phyloP scores from a whole-genome alignment of 345 rosid species.

The Cochlearia excelsa region DNA sequence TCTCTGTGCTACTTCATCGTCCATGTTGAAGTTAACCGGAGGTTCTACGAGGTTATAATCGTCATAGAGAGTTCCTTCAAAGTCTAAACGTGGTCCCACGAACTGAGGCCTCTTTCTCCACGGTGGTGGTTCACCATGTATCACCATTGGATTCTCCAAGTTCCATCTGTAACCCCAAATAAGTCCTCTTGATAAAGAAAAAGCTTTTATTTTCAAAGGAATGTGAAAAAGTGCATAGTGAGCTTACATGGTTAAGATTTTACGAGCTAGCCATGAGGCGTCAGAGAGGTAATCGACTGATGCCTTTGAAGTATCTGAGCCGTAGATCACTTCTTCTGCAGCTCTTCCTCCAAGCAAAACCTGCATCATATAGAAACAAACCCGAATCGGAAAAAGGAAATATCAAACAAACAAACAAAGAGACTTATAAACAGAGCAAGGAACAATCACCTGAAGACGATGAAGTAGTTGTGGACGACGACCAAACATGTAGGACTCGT shows the following conservation, averaged over 20 bases:
- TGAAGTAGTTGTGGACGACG: constrained; percentile 84
- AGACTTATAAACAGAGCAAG: background rate
- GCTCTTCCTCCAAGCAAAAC: constrained; percentile 91
- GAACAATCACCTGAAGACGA: constrained; percentile 69
- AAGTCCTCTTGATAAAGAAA: constrained; percentile 1
- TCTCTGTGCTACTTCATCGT: constrained; percentile 71
- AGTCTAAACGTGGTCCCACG: constrained; percentile 85
- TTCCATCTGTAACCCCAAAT: constrained; percentile 67
- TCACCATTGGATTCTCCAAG: constrained; percentile 86
- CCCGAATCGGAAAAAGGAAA: background rate
- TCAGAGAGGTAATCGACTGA: constrained; percentile 82
- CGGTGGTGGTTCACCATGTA: constrained; percentile 89
- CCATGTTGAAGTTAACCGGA: constrained; percentile 77
- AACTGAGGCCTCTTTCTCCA: constrained; percentile 75
- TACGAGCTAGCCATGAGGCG: constrained; percentile 97
- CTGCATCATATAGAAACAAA: constrained; percentile 34
- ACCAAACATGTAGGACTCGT: constrained; percentile 86
- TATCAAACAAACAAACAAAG: background rate
- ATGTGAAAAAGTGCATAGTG: constrained; percentile 6
- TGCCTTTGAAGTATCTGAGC: constrained; percentile 82
- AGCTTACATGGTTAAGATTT: constrained; percentile 71
- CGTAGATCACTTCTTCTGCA: constrained; percentile 89
- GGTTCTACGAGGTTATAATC: constrained; percentile 72
- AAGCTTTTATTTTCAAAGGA: background rate
- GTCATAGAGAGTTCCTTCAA: constrained; percentile 88